These are phyloP conservation scores for Ophiobolus disseminans DNA, from an alignment of 2,329 filamentous ascomycete genomes.

Conservation along the genomic window DNA sequence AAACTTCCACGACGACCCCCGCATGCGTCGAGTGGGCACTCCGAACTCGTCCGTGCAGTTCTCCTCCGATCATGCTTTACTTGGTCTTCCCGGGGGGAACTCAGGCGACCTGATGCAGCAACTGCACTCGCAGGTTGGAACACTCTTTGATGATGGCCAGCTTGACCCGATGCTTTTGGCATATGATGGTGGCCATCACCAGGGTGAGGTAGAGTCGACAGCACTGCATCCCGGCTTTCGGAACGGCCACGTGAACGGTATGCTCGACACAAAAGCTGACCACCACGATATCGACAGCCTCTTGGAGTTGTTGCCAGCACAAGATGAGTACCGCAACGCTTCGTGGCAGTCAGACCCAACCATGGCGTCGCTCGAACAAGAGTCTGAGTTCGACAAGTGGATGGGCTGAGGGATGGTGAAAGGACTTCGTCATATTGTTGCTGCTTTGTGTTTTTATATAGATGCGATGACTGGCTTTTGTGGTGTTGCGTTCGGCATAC, in stretches of 20 bases:
- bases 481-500: too few species aligned
- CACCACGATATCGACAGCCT: slow-evolving; percentile 38
- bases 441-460: not conserved
- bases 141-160: slow-evolving; percentile 45
- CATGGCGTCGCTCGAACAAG: slow-evolving; percentile 47
- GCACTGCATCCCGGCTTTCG: slow-evolving; percentile 36
- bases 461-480: too few species aligned
- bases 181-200: slow-evolving; percentile 34
- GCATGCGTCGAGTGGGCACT: slow-evolving; percentile 52
- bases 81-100: slow-evolving; percentile 51
- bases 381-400: slow-evolving; percentile 58
- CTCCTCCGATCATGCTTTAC: slow-evolving; percentile 38
- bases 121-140: slow-evolving; percentile 34
- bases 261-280: slow-evolving; percentile 37
- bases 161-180: slow-evolving; percentile 54
- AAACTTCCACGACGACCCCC: slow-evolving; percentile 46
- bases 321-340: slow-evolving; percentile 42
- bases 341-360: slow-evolving; percentile 46
- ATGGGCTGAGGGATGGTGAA: too few species aligned
- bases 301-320: slow-evolving; percentile 26
- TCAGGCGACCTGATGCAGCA: slow-evolving; percentile 47
- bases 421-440: not conserved
- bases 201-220: slow-evolving; percentile 25
- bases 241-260: slow-evolving; percentile 41
- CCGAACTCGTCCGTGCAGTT: slow-evolving; percentile 38